These are phyloP conservation scores for Nigrospora sphaerica DNA, from an alignment of 2,329 filamentous ascomycete species.

Conservation along the genomic window DNA sequence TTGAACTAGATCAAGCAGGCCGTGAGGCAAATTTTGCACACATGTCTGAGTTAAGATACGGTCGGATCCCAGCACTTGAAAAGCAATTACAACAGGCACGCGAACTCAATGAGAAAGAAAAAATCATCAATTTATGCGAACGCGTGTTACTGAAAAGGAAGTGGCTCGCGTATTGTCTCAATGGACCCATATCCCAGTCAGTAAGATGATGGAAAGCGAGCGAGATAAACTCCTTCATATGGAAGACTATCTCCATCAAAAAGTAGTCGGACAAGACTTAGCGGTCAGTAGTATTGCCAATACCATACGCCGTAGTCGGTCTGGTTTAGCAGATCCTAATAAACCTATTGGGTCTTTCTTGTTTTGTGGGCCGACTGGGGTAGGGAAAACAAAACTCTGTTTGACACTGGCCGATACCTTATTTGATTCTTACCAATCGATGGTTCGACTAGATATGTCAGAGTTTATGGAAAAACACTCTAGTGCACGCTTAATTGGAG, in stretches of 20 bases:
- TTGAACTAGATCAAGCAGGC: slow-evolving; percentile 83
- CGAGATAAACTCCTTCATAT: slow-evolving; percentile 92
- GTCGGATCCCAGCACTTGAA: slow-evolving; percentile 76
- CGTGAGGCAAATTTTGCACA: slow-evolving; percentile 81
- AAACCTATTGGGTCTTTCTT: slow-evolving; percentile 90
- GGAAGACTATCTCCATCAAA: slow-evolving; percentile 80
- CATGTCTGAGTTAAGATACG: slow-evolving; percentile 84
- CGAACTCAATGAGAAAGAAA: slow-evolving; percentile 25
- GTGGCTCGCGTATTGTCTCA: slow-evolving; percentile 88
- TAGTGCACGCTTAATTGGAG: slow-evolving; percentile 84
- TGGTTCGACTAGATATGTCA: slow-evolving; percentile 94
- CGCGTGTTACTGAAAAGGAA: slow-evolving; percentile 87
- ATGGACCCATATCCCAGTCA: slow-evolving; percentile 86
- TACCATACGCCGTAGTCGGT: slow-evolving; percentile 87
- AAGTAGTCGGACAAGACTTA: slow-evolving; percentile 89
- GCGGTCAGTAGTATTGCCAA: slow-evolving; percentile 86
- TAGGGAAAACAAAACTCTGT: slow-evolving; percentile 95
- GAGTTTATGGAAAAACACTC: slow-evolving; percentile 98
- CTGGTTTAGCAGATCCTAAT: slow-evolving; percentile 86
- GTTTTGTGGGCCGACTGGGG: slow-evolving; percentile 93
- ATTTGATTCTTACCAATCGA: slow-evolving; percentile 85
- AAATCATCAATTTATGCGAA: slow-evolving; percentile 65
- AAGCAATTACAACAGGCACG: slow-evolving; percentile 72
- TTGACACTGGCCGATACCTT: slow-evolving; percentile 92
- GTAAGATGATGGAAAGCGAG: slow-evolving; percentile 82